These are phyloP conservation scores for Medicago ruthenica DNA, from an alignment of 306 rosid species.

Conservation along the genomic window DNA sequence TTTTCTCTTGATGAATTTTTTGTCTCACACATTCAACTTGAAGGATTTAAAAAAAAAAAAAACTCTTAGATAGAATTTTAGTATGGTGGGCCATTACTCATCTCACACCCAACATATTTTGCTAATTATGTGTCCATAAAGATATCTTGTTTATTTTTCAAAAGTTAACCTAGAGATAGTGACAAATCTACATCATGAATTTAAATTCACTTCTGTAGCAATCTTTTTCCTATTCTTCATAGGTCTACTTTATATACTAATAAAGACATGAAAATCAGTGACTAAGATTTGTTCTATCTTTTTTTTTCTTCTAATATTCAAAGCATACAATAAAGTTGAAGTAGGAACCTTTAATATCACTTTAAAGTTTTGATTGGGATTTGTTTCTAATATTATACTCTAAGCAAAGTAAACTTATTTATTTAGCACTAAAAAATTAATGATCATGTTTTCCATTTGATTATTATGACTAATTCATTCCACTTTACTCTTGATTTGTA, in stretches of 20 bases:
- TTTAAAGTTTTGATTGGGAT: slow-evolving; percentile 39
- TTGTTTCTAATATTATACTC: slow-evolving; percentile 39
- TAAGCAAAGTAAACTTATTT: slow-evolving; percentile 47
- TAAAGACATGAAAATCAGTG: slow-evolving; percentile 31
- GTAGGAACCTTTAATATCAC: slow-evolving; percentile 37
- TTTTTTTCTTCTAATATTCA: slow-evolving; percentile 17
- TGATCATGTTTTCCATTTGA: slow-evolving; percentile 24
- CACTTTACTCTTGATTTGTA: slow-evolving; percentile 46
- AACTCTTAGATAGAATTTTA: background rate
- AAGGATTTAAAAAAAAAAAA: background rate
- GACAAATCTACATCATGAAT: slow-evolving; percentile 41
- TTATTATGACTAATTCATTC: slow-evolving; percentile 31
- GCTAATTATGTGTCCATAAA: slow-evolving; percentile 41
- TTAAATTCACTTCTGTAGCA: slow-evolving; percentile 30
- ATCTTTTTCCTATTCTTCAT: slow-evolving; percentile 36
- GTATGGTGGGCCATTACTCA: slow-evolving; percentile 45
- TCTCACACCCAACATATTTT: slow-evolving; percentile 40
- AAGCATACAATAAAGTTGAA: slow-evolving; percentile 45
- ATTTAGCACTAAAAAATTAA: slow-evolving; percentile 1
- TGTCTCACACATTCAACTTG: slow-evolving; percentile 1
- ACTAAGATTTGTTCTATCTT: slow-evolving; percentile 26
- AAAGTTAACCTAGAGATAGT: slow-evolving; percentile 33
- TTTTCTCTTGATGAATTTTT: slow-evolving; percentile 11
- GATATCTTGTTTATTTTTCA: slow-evolving; percentile 35
- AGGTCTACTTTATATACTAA: slow-evolving; percentile 40